Base-by-base conservation (phyloP, 2,329 filamentous ascomycete genomes). In the Purpureocillium lavendulum region DNA sequence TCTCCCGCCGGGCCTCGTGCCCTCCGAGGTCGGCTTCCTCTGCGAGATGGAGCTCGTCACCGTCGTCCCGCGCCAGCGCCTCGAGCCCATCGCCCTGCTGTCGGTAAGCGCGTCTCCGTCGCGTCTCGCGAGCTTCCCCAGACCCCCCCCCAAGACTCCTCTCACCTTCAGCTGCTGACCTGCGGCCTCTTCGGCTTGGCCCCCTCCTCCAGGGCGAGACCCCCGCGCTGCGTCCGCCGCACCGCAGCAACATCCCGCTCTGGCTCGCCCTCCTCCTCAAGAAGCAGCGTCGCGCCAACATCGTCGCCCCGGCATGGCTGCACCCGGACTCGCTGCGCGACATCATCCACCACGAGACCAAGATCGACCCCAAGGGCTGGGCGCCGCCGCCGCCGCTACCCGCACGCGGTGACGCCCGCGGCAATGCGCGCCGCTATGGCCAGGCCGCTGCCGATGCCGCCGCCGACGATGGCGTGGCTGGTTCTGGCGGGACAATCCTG, bases 41-140 rank as follows among this genome's bases (percentile, higher is more conserved):
- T 95, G 89, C 62, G 92, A 98, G 67, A 97, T 96, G 88, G 90
- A 97, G 67, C 77, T 87, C 54, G 84, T 98, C 40, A 96, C 89
- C 0, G 77, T 98, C 16, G 80, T 97, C 36, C 92, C 92, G 29
- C 85, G 92, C 39, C 89, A 97, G 61, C 78, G 85, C 47, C 80
- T 98, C 39, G 88, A 96, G 49, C 79, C 78, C 50, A 84, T 98
- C 46, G 74, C 86, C 52, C 75, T 98, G 45, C 76, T 98, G 40
- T 81, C 83, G 49, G 92, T 97, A 71, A 70, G 83, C 77, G 41
- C 45, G 47, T 47, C 37, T 40, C 43, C 38, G 5, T 36, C 44
- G 37, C 49, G 47, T 45, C 39, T 39, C 40, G 37, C 30, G 33
- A 33, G 10, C 36, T 36, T 41, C 24, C 47, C 32, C 37, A 36